Conservation (phyloP, 805 yeast species). For the Yarrowia porcina region DNA sequence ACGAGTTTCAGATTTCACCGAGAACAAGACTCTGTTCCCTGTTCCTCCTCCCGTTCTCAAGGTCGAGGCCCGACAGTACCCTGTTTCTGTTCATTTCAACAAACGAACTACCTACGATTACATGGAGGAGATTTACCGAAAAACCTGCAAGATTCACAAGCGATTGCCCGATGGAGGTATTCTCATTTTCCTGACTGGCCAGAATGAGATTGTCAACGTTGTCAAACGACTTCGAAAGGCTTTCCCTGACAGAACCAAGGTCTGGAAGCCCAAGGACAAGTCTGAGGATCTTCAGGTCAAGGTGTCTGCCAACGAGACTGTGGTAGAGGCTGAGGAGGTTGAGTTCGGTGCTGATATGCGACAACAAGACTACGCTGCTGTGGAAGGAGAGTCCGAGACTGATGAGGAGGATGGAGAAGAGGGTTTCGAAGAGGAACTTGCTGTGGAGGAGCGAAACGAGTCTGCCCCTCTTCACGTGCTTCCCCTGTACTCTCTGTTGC, state of each 20-base stretch:
- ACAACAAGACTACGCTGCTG: conserved; percentile 38
- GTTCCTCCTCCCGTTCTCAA: conserved; percentile 82
- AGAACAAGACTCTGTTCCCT: conserved; percentile 63
- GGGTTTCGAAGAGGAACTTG: conserved; percentile 49
- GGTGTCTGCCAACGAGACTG: conserved; percentile 58
- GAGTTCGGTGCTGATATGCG: conserved; percentile 47
- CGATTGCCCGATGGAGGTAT: conserved; percentile 92
- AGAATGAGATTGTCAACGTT: conserved; percentile 77
- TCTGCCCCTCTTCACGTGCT: conserved; percentile 80
- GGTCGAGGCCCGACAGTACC: conserved; percentile 90
- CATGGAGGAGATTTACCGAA: conserved; percentile 79
- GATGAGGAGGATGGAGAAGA: conserved; percentile 51
- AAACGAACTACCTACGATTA: conserved; percentile 74
- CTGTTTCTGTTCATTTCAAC: conserved; percentile 89
- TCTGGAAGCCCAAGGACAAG: conserved; percentile 31
- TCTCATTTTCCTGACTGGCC: conserved; percentile 88
- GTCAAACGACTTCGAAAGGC: conserved; percentile 66
- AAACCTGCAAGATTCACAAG: conserved; percentile 81
- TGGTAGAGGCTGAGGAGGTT: conserved; percentile 81
- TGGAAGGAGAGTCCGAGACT: conserved; percentile 42
- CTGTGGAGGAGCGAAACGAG: conserved; percentile 67
- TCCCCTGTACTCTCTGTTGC: conserved; percentile 87
- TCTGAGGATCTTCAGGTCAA: conserved; percentile 43
- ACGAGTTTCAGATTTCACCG: conserved; percentile 88
- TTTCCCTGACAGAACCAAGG: conserved; percentile 51